Conservation (phyloP, 2,329 filamentous ascomycete genomes). For the Neospermospora avenae region DNA sequence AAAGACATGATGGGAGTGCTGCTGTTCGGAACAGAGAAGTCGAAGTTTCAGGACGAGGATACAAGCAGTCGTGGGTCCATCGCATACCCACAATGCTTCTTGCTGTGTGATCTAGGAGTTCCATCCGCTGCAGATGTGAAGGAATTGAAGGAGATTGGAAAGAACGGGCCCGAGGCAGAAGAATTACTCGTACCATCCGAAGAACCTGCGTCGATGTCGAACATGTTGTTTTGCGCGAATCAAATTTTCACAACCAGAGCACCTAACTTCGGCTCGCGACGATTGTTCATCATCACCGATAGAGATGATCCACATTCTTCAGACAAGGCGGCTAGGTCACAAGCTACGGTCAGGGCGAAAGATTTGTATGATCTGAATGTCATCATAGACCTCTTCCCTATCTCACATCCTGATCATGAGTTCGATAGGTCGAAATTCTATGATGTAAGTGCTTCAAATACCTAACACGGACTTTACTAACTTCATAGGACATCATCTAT, state of each 20-base stretch:
- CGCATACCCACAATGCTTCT: conserved; percentile 86
- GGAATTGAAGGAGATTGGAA: conserved; percentile 68
- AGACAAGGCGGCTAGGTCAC: conserved; percentile 69
- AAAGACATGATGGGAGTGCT: conserved; percentile 97
- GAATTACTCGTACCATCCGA: conserved; percentile 67
- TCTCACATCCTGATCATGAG: conserved; percentile 63
- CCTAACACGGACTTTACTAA: conserved; percentile 20
- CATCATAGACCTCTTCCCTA: conserved; percentile 88
- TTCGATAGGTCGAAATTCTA: conserved; percentile 90
- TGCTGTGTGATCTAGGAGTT: conserved; percentile 83
- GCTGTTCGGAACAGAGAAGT: conserved; percentile 84
- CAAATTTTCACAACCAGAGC: conserved; percentile 95
- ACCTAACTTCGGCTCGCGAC: conserved; percentile 86
- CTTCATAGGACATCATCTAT: conserved; percentile 79
- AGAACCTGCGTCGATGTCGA: conserved; percentile 75
- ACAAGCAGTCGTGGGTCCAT: conserved; percentile 53
- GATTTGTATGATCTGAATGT: conserved; percentile 94
- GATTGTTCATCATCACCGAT: conserved; percentile 94
- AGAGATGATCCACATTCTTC: conserved; percentile 79
- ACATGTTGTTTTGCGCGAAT: conserved; percentile 90
- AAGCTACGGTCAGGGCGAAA: conserved; percentile 83
- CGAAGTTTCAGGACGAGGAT: conserved; percentile 70
- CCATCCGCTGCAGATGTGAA: conserved; percentile 87
- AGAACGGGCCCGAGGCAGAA: conserved; percentile 70
- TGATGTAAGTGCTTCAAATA: conserved; percentile 58